Evolutionary conservation across 805 yeast species (phyloP).

Genomic region (Candida nitratophila): DNA sequence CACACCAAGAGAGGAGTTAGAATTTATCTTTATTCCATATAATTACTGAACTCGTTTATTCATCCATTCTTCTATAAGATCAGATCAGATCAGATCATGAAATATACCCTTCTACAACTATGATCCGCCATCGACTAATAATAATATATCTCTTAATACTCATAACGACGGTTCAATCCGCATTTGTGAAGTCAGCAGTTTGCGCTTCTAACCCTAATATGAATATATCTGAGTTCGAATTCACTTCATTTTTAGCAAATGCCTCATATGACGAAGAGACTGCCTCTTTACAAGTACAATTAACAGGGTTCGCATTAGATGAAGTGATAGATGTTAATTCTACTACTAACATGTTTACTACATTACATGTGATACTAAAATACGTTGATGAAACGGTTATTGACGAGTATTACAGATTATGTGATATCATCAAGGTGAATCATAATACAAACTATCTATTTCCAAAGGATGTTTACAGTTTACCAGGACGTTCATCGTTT

Average conservation of each 20-base stretch:
- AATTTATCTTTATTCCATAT: too few species aligned
- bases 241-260: constrained; percentile 14
- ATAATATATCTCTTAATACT: neutral
- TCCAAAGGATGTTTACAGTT: constrained; percentile 4
- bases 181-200: neutral
- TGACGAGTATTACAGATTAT: constrained; percentile 35
- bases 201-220: neutral
- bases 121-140: neutral
- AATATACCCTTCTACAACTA: neutral
- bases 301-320: constrained; percentile 12
- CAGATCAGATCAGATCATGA: too few species aligned
- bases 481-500: neutral
- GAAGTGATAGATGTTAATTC: constrained; percentile 36
- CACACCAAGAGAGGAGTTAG: too few species aligned
- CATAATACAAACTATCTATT: constrained; percentile 9
- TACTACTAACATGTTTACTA: constrained; percentile 40
- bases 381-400: constrained; percentile 36
- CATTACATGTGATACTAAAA: constrained; percentile 37
- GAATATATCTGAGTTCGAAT: neutral
- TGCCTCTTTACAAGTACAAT: constrained; percentile 1
- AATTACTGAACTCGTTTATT: too few species aligned
- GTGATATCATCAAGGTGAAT: constrained; percentile 25
- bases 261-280: constrained; percentile 10
- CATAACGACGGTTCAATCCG: neutral
- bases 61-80: too few species aligned